Evolutionary conservation across 1,284 basidiomycete genomes (phyloP).

Genomic region (Ustilago trichophora): DNA sequence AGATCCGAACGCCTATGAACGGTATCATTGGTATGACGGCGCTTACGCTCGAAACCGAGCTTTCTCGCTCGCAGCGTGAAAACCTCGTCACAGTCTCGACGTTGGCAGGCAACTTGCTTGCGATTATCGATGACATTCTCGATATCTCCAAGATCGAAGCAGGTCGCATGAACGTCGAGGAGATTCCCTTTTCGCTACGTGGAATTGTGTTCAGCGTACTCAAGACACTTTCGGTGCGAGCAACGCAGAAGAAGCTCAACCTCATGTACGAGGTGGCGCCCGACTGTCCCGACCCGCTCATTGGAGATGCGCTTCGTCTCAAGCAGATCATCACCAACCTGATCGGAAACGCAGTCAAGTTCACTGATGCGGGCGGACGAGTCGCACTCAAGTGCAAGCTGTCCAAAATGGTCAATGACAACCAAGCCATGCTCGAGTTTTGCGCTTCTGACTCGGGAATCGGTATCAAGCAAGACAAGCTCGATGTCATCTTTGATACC

Average conservation of each 20-base stretch:
- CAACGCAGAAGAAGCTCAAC: constrained; percentile 96
- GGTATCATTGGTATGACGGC: constrained; percentile 99
- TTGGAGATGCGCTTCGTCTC: constrained; percentile 89
- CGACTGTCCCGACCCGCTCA: constrained; percentile 93
- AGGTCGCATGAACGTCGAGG: constrained; percentile 99
- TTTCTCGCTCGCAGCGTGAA: constrained; percentile 88
- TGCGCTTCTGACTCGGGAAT: constrained; percentile 98
- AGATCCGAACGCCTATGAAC: constrained; percentile 67
- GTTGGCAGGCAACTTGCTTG: constrained; percentile 87
- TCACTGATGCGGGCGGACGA: constrained; percentile 85
- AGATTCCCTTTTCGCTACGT: constrained; percentile 95
- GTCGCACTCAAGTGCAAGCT: constrained; percentile 88
- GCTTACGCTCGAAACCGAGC: constrained; percentile 89
- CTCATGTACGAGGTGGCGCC: constrained; percentile 96
- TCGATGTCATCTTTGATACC: constrained; percentile 98
- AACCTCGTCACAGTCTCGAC: constrained; percentile 95
- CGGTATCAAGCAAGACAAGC: constrained; percentile 97
- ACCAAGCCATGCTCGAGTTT: constrained; percentile 87
- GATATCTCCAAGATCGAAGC: constrained; percentile 75
- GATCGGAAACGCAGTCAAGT: constrained; percentile 70
- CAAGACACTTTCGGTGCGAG: constrained; percentile 97
- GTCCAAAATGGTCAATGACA: constrained; percentile 74
- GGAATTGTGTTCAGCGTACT: constrained; percentile 96
- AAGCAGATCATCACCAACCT: constrained; percentile 66
- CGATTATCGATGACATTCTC: constrained; percentile 78